Percentiles rank a stretch among this genome's conserved stretches.
Conservation (phyloP, 2,329 filamentous ascomycete genomes). For the Herpotrichia juniperi region DNA sequence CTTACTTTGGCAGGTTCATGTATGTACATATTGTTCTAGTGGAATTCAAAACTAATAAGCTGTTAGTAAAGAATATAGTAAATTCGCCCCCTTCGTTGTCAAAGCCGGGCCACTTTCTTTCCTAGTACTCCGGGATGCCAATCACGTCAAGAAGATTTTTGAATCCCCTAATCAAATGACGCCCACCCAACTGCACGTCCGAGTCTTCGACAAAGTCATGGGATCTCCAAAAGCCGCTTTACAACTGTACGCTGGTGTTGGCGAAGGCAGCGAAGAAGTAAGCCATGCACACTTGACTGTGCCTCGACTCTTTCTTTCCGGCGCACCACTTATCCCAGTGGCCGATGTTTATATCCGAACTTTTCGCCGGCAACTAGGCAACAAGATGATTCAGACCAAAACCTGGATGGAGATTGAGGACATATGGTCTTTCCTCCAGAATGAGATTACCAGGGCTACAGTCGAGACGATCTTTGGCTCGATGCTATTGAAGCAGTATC, state of each 20-base stretch:
- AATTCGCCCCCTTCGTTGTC: constrained; percentile 28
- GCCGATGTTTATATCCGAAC: constrained; percentile 25
- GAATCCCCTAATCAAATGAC: constrained; percentile 17
- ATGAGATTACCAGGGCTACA: constrained; percentile 31
- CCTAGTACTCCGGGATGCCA: constrained; percentile 26
- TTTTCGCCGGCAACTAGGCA: constrained; percentile 29
- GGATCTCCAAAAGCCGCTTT: constrained; percentile 14
- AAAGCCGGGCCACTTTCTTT: constrained; percentile 24
- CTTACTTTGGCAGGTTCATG: not conserved
- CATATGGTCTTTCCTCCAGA: constrained; percentile 35
- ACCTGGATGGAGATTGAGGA: constrained; percentile 40
- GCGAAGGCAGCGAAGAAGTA: constrained; percentile 4
- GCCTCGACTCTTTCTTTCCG: constrained; percentile 21
- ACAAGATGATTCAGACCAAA: constrained; percentile 36
- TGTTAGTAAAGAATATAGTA: constrained; percentile 30
- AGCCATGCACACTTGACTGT: constrained; percentile 11
- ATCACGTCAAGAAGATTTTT: constrained; percentile 25
- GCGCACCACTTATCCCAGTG: constrained; percentile 11
- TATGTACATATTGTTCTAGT: not conserved
- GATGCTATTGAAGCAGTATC: constrained; percentile 30
- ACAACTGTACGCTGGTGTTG: constrained; percentile 9
- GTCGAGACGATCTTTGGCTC: constrained; percentile 32
- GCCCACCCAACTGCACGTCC: constrained; percentile 1
- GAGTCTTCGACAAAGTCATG: constrained; percentile 20
- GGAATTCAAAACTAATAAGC: not conserved